These are phyloP conservation scores for Suaeda aralocaspica DNA, from an alignment of 148 eudicot species.

Conservation along the genomic window DNA sequence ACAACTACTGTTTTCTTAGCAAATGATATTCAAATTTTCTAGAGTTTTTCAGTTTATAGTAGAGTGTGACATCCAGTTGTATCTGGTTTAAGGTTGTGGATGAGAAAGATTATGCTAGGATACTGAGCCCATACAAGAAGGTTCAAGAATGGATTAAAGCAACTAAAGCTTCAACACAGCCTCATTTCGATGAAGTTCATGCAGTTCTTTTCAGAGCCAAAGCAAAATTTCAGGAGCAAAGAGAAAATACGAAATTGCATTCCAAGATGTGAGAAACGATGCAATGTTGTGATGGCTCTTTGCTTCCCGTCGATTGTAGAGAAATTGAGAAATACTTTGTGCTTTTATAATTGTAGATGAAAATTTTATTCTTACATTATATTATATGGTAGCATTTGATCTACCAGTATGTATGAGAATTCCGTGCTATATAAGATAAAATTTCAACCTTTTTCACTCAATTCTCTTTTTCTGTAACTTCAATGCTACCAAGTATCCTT, in stretches of 20 bases:
- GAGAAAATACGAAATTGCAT: conserved; percentile 21
- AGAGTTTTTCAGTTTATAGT: background rate
- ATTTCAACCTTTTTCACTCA: conserved; percentile 26
- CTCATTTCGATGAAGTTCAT: conserved; percentile 80
- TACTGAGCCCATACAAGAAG: conserved; percentile 65
- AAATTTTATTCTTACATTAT: background rate
- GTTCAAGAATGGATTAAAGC: conserved; percentile 77
- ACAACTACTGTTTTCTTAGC: background rate
- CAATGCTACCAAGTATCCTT: conserved; percentile 45
- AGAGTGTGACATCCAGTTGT: background rate
- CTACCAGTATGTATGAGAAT: background rate
- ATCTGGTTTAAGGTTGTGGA: conserved; percentile 44
- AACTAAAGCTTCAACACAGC: conserved; percentile 56
- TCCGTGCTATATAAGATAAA: background rate
- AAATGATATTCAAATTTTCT: background rate
- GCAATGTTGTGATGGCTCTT: background rate
- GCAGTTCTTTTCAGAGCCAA: conserved; percentile 41
- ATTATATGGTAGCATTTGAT: background rate
- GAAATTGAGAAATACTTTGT: too few species aligned
- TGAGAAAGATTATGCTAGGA: conserved; percentile 49
- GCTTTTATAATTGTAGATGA: background rate
- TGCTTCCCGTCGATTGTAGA: background rate
- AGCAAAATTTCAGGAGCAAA: conserved; percentile 39
- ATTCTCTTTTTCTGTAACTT: conserved; percentile 41
- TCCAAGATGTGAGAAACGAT: conserved; percentile 30